phyloP scores from a whole-genome alignment of 805 yeast genomes.

The Saturnispora ahearnii region DNA sequence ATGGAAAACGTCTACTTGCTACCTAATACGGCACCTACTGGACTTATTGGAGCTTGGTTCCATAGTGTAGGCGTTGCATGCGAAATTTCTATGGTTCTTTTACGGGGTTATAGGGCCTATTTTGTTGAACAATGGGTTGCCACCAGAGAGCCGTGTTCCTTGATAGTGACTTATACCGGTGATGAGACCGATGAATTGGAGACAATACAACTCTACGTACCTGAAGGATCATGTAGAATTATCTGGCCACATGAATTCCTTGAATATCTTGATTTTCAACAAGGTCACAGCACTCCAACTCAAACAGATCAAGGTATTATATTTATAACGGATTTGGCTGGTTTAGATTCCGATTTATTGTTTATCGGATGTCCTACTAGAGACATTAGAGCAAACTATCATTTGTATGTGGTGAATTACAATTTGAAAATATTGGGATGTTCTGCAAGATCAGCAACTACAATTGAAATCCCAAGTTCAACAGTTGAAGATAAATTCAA shows the following conservation, averaged over 20 bases:
- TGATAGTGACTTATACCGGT: constrained; percentile 82
- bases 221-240: background rate
- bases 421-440: constrained; percentile 72
- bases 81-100: background rate
- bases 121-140: constrained; percentile 93
- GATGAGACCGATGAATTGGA: constrained; percentile 51
- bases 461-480: constrained; percentile 62
- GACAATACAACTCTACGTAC: background rate
- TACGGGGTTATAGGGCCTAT: constrained; percentile 76
- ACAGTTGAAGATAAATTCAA: constrained; percentile 77
- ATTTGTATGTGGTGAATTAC: constrained; percentile 60
- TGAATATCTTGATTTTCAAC: constrained; percentile 55
- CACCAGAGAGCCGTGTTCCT: constrained; percentile 54
- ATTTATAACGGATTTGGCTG: constrained; percentile 75
- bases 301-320: constrained; percentile 50
- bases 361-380: constrained; percentile 64
- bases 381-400: constrained; percentile 35
- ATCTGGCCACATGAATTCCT: constrained; percentile 45
- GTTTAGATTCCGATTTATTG: constrained; percentile 58
- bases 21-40: background rate
- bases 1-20: constrained; percentile 2
- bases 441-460: constrained; percentile 74
- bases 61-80: background rate
- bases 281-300: constrained; percentile 58
- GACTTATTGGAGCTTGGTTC: background rate